Evolutionary conservation across 768 basidiomycete species (phyloP).

Genomic region (Lepiota brunneoincarnata): DNA sequence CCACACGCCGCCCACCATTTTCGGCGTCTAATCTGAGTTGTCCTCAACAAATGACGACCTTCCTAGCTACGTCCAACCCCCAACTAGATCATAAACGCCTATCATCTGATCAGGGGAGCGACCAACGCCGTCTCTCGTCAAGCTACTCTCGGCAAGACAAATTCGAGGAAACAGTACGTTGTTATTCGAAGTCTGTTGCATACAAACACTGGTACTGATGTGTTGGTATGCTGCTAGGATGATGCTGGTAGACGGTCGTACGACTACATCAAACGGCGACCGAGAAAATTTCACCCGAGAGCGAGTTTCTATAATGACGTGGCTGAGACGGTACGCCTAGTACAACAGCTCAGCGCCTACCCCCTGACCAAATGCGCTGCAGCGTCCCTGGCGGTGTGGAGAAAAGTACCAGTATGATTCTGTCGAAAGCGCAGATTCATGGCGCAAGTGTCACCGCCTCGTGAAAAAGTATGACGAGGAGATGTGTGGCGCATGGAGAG

Average conservation of each 20-base stretch:
- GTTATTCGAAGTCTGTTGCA: too few species aligned
- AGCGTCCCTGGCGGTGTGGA: constrained; percentile 20
- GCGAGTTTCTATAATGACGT: neutral
- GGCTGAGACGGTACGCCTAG: neutral
- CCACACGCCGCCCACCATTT: too few species aligned
- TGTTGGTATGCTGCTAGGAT: neutral
- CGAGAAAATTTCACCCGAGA: neutral
- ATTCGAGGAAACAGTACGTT: neutral
- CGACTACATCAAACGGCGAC: neutral
- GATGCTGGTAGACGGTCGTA: neutral
- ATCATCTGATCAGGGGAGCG: too few species aligned
- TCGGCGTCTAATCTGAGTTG: too few species aligned
- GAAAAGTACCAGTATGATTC: constrained; percentile 17
- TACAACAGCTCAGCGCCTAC: neutral
- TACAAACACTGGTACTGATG: too few species aligned
- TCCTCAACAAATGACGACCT: too few species aligned
- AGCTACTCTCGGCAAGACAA: neutral
- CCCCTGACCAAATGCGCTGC: neutral
- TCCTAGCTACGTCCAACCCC: too few species aligned
- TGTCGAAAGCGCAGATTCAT: constrained; percentile 20
- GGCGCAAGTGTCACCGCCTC: constrained; percentile 22
- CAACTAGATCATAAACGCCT: too few species aligned
- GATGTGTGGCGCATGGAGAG: constrained; percentile 29
- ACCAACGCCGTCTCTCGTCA: too few species aligned
- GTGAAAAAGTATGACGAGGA: constrained; percentile 23